A percentile compares a stretch with the other conserved stretches of the same genome.
These are phyloP conservation scores for Caryopteris hybrid DNA, from an alignment of 305 asterid genomes.

Conservation along the genomic window DNA sequence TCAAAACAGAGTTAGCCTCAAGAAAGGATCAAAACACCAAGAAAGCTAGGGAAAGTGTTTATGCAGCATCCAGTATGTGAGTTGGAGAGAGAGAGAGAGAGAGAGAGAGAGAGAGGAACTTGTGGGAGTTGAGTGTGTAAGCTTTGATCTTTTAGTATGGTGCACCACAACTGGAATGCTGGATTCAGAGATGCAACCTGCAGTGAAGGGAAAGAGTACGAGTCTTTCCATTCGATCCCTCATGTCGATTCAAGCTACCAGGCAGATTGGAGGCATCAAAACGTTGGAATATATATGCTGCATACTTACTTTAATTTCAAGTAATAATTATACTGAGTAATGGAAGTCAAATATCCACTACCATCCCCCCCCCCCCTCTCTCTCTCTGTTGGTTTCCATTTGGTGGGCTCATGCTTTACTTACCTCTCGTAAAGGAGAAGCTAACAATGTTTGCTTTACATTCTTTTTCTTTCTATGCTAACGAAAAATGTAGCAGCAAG, in stretches of 20 bases:
- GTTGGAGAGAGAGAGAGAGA: background rate
- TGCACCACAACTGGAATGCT: conserved; percentile 59
- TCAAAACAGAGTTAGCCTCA: background rate
- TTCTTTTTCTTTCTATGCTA: background rate
- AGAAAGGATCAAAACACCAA: background rate
- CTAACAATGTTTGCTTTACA: conserved; percentile 13
- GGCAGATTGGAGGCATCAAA: conserved; percentile 21
- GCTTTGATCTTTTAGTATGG: conserved; percentile 37
- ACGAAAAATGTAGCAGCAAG: background rate
- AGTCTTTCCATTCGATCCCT: conserved; percentile 63
- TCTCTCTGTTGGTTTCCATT: conserved; percentile 35
- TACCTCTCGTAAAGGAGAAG: conserved; percentile 38
- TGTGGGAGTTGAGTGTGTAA: conserved; percentile 23
- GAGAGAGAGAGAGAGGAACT: conserved; percentile 21
- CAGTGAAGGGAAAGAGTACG: conserved; percentile 66
- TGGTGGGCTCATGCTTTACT: conserved; percentile 33
- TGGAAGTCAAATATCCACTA: conserved; percentile 38
- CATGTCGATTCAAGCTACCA: conserved; percentile 30
- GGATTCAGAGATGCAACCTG: conserved; percentile 74
- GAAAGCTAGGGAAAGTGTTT: background rate
- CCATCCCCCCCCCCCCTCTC: background rate
- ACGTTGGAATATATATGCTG: conserved; percentile 9
- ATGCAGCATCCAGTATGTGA: background rate
- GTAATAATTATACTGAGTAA: conserved; percentile 42
- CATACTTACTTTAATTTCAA: conserved; percentile 39